phyloP scores from a whole-genome alignment of 1,284 basidiomycete species.

The Sporisorium iseilematis-ciliati region DNA sequence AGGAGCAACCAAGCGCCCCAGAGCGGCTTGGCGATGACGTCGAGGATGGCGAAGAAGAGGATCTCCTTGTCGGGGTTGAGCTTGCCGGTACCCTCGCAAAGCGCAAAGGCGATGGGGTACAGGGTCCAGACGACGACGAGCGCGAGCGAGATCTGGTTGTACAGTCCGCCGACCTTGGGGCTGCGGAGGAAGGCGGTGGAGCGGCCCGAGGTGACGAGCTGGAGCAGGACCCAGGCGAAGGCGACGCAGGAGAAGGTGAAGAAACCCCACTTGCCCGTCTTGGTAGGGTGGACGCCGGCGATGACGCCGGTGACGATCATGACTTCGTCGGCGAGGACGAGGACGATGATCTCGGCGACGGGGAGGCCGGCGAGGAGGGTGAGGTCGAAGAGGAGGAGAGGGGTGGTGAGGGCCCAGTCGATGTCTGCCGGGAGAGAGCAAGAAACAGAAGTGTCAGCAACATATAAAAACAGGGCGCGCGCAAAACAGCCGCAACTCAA shows the following conservation, averaged over 20 bases:
- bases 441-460: too few species aligned
- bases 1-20: conserved; percentile 60
- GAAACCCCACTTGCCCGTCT: conserved; percentile 60
- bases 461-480: too few species aligned
- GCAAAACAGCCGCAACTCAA: too few species aligned
- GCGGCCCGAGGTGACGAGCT: conserved; percentile 55
- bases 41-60: conserved; percentile 59
- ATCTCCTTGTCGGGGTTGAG: conserved; percentile 57
- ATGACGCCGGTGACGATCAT: conserved; percentile 62
- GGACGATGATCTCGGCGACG: conserved; percentile 57
- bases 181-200: conserved; percentile 55
- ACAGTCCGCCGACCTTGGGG: conserved; percentile 60
- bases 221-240: conserved; percentile 48
- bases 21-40: conserved; percentile 60
- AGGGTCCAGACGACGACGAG: conserved; percentile 58
- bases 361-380: conserved; percentile 60
- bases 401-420: conserved; percentile 61
- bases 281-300: conserved; percentile 57
- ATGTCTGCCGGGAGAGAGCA: too few species aligned
- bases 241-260: conserved; percentile 56
- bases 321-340: conserved; percentile 54
- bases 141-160: conserved; percentile 61
- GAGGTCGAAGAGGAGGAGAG: conserved; percentile 59
- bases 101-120: conserved; percentile 57
- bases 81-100: conserved; percentile 59